A percentile compares a stretch with the other conserved stretches of the same genome.
phyloP scores from a whole-genome alignment of 495 filamentous ascomycete genomes.

The Collariella sp. region DNA sequence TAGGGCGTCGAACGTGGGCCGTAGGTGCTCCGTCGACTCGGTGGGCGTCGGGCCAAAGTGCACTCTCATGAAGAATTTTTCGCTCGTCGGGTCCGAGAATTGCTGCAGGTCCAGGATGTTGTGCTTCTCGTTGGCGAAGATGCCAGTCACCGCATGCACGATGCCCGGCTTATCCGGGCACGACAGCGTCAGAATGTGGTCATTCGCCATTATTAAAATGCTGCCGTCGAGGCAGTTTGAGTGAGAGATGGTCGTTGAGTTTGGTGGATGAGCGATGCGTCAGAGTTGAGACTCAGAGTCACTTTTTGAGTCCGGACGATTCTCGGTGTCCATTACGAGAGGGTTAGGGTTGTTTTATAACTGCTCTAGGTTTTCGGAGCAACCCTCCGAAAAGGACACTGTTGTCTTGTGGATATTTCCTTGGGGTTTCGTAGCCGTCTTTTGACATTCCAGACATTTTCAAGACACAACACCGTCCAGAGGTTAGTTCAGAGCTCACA shows the following conservation, averaged over 20 bases:
- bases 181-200: conserved; percentile 66
- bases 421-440: too few relatives aligned
- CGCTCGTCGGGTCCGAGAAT: conserved; percentile 55
- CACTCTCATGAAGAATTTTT: conserved; percentile 72
- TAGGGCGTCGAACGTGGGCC: conserved; percentile 45
- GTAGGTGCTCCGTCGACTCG: conserved; percentile 36
- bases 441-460: too few relatives aligned
- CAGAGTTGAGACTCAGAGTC: not conserved
- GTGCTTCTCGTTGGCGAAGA: conserved; percentile 55
- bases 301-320: not conserved
- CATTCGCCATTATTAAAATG: conserved; percentile 31
- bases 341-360: not conserved
- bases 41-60: conserved; percentile 50
- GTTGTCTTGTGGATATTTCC: not conserved
- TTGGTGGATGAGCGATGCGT: not conserved
- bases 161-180: conserved; percentile 69
- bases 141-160: conserved; percentile 65
- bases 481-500: too few relatives aligned
- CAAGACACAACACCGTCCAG: too few relatives aligned
- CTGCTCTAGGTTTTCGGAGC: not conserved
- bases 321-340: not conserved
- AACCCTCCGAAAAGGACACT: not conserved
- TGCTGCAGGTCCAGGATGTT: conserved; percentile 70
- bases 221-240: not conserved
- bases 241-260: not conserved